These are phyloP conservation scores for Paramecium caudatum DNA, from an alignment of 73 alveolate genomes.

Conservation along the genomic window DNA sequence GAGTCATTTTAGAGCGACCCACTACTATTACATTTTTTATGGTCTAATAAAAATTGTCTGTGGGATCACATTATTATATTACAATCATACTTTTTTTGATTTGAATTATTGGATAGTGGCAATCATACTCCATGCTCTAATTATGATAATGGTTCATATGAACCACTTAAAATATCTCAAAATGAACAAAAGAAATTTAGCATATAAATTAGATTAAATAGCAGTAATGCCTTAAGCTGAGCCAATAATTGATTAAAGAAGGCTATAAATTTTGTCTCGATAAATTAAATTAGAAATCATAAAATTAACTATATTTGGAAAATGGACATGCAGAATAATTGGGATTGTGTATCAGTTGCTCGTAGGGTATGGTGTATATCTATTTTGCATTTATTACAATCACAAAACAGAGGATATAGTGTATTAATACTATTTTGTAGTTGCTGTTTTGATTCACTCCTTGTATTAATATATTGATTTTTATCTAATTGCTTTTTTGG, in stretches of 20 bases:
- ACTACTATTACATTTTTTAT: background rate
- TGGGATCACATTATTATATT: conserved; percentile 4
- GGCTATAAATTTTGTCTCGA: conserved; percentile 2
- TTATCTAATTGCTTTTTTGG: background rate
- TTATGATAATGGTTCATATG: background rate
- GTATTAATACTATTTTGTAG: conserved; percentile 4
- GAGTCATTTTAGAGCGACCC: background rate
- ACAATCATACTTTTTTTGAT: background rate
- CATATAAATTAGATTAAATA: conserved; percentile 37
- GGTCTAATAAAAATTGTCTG: background rate
- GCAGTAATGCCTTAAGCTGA: background rate
- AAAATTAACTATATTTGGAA: conserved; percentile 13
- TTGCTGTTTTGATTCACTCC: background rate
- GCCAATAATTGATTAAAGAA: conserved; percentile 12
- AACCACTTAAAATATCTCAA: background rate
- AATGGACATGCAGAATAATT: background rate
- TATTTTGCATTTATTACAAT: conserved; percentile 47
- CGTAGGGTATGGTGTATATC: conserved; percentile 27
- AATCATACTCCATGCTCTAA: background rate
- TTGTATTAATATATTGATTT: conserved; percentile 52
- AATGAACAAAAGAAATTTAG: background rate
- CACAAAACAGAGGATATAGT: background rate
- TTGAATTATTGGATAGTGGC: conserved; percentile 38
- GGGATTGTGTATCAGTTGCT: background rate
- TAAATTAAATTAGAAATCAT: conserved; percentile 32